These are phyloP conservation scores for Starmerella asiatica DNA, from an alignment of 805 yeast species.

Conservation along the genomic window DNA sequence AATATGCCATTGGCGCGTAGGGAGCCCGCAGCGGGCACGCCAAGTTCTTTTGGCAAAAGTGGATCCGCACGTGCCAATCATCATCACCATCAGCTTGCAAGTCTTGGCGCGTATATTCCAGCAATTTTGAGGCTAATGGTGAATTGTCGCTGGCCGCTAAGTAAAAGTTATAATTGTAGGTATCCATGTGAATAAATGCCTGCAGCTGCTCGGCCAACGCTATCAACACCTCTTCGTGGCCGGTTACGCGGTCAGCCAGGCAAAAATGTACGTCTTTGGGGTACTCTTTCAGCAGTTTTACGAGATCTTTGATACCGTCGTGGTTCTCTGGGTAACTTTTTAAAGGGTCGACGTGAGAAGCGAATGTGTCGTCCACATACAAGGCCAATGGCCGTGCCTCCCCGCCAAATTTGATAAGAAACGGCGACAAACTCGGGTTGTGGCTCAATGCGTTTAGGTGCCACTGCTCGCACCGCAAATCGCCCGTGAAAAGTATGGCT, in stretches of 20 bases:
- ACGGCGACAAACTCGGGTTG: conserved; percentile 35
- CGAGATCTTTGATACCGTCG: conserved; percentile 31
- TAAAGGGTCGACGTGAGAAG: conserved; percentile 37
- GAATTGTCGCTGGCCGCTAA: conserved; percentile 18
- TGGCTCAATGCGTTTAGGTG: conserved; percentile 32
- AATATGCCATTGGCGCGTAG: conserved; percentile 13
- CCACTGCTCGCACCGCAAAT: conserved; percentile 43
- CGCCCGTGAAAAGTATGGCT: conserved; percentile 43
- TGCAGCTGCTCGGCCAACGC: conserved; percentile 24
- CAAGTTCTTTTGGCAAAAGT: conserved; percentile 12
- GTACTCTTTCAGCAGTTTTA: conserved; percentile 30
- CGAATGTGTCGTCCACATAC: conserved; percentile 45
- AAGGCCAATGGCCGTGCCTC: conserved; percentile 30
- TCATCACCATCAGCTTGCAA: conserved; percentile 4
- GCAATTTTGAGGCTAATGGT: conserved; percentile 14
- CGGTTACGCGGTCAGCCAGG: conserved; percentile 32
- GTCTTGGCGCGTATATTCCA: conserved; percentile 15
- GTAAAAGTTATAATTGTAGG: conserved; percentile 21
- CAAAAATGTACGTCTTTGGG: conserved; percentile 33
- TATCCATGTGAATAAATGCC: conserved; percentile 26
- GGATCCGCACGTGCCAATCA: conserved; percentile 3
- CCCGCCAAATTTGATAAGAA: conserved; percentile 22
- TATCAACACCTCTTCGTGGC: conserved; percentile 44
- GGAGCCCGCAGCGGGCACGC: conserved; percentile 12
- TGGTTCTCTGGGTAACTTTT: conserved; percentile 33